phyloP scores from a whole-genome alignment of 1,284 basidiomycete genomes.

The Schizopora paradoxa region DNA sequence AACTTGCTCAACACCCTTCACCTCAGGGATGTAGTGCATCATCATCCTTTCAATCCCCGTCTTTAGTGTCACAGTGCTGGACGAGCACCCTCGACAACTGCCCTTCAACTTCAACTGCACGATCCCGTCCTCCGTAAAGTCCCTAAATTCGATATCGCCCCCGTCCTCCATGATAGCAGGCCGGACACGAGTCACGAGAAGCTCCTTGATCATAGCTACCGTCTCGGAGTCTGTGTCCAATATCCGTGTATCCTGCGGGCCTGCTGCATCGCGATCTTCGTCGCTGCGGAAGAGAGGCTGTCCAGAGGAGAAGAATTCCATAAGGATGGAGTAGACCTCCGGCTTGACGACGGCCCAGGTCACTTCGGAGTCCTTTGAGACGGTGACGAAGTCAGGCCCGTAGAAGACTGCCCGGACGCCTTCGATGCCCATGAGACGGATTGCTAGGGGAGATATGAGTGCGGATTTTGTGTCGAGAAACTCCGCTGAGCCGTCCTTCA shows the following conservation, averaged over 20 bases:
- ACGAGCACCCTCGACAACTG: slow-evolving; percentile 91
- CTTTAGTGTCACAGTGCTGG: slow-evolving; percentile 92
- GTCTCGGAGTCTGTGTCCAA: slow-evolving; percentile 96
- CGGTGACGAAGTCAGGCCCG: slow-evolving; percentile 97
- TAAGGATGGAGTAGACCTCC: slow-evolving; percentile 96
- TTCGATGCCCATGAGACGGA: slow-evolving; percentile 89
- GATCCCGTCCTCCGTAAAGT: slow-evolving; percentile 59
- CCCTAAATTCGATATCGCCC: slow-evolving; percentile 83
- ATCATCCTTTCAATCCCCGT: slow-evolving; percentile 96
- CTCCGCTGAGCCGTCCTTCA: slow-evolving; percentile 85
- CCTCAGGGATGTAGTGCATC: slow-evolving; percentile 98
- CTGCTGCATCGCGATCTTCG: slow-evolving; percentile 71
- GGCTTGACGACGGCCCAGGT: slow-evolving; percentile 92
- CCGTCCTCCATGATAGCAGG: slow-evolving; percentile 97
- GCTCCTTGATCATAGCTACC: slow-evolving; percentile 98
- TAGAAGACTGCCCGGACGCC: slow-evolving; percentile 90
- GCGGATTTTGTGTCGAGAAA: slow-evolving; percentile 88
- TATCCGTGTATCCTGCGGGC: slow-evolving; percentile 93
- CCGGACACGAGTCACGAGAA: slow-evolving; percentile 90
- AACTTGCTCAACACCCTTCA: slow-evolving; percentile 95
- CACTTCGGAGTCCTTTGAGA: slow-evolving; percentile 86
- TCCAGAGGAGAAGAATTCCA: slow-evolving; percentile 95
- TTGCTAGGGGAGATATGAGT: slow-evolving; percentile 84
- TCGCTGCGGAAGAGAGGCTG: slow-evolving; percentile 79
- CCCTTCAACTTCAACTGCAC: slow-evolving; percentile 88